phyloP scores from a whole-genome alignment of 2,329 filamentous ascomycete genomes.

The Cladosporium sp. region DNA sequence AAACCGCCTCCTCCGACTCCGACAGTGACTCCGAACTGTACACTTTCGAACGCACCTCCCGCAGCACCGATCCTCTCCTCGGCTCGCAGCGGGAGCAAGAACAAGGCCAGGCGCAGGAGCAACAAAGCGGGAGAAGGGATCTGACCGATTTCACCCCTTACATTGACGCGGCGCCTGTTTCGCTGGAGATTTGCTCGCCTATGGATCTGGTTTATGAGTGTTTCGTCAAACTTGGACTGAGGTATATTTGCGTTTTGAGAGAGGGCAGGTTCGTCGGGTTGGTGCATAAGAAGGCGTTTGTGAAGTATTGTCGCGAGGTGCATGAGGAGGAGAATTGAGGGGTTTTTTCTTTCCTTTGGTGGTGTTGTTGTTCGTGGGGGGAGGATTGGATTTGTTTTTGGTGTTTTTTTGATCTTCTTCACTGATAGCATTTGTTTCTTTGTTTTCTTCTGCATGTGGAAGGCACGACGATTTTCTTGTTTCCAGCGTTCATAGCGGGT shows the following conservation, averaged over 20 bases:
- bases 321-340: constrained; percentile 47
- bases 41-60: neutral
- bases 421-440: too few species aligned
- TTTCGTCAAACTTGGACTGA: constrained; percentile 86
- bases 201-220: constrained; percentile 96
- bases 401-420: neutral
- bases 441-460: too few species aligned
- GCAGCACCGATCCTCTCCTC: constrained; percentile 64
- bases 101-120: neutral
- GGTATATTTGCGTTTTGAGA: constrained; percentile 84
- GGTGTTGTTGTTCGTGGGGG: neutral
- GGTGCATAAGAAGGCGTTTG: constrained; percentile 95
- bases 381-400: neutral
- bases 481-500: too few species aligned
- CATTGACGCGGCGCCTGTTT: constrained; percentile 85
- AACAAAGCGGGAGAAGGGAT: constrained; percentile 39
- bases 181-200: constrained; percentile 80
- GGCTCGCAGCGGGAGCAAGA: constrained; percentile 48
- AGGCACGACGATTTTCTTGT: too few species aligned
- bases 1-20: constrained; percentile 60
- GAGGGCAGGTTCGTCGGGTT: constrained; percentile 85
- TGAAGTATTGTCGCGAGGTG: constrained; percentile 84
- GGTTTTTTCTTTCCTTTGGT: neutral
- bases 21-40: too few species aligned
- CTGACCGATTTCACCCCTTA: constrained; percentile 84